Conservation (phyloP, 352 stramenopile species). For the Pythium sp. region DNA sequence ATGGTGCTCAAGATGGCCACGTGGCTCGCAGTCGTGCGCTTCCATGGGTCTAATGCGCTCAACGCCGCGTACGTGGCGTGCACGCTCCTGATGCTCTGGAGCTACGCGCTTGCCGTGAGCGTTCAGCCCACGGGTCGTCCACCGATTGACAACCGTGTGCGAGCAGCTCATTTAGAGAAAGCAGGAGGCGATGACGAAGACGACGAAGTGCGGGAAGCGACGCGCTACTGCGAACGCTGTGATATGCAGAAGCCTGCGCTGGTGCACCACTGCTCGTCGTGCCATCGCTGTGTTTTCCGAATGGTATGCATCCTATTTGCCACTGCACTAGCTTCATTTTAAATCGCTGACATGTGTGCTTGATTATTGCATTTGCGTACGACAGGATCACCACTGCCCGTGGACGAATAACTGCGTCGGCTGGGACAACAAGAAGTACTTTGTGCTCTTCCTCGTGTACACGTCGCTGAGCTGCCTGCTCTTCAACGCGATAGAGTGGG, state of each 20-base stretch:
- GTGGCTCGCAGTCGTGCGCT: slow-evolving; percentile 43
- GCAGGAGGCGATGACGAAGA: slow-evolving; percentile 14
- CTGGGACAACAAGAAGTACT: slow-evolving; percentile 83
- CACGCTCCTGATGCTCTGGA: slow-evolving; percentile 74
- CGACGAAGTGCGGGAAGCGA: slow-evolving; percentile 12
- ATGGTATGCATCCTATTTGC: slow-evolving; percentile 27
- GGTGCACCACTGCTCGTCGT: slow-evolving; percentile 82
- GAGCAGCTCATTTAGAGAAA: slow-evolving; percentile 6
- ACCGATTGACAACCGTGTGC: slow-evolving; percentile 16
- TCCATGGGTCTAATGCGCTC: slow-evolving; percentile 16
- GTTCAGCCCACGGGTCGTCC: slow-evolving; percentile 22
- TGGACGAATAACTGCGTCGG: slow-evolving; percentile 87
- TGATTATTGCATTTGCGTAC: not conserved
- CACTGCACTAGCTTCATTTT: too few relatives aligned
- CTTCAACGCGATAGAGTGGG: slow-evolving; percentile 45
- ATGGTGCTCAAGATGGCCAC: slow-evolving; percentile 64
- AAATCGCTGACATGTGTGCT: too few relatives aligned
- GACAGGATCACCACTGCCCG: slow-evolving; percentile 76
- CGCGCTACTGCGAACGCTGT: slow-evolving; percentile 78
- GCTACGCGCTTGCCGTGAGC: slow-evolving; percentile 53
- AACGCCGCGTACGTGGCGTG: slow-evolving; percentile 40
- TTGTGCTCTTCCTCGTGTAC: slow-evolving; percentile 79
- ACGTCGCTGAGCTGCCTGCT: slow-evolving; percentile 60
- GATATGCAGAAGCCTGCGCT: slow-evolving; percentile 50
- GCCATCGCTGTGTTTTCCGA: slow-evolving; percentile 67